Percentiles rank a stretch among this genome's conserved stretches.
These are phyloP conservation scores for Schizosaccharomyces octosporus DNA, from an alignment of 805 yeast genomes.

Conservation along the genomic window DNA sequence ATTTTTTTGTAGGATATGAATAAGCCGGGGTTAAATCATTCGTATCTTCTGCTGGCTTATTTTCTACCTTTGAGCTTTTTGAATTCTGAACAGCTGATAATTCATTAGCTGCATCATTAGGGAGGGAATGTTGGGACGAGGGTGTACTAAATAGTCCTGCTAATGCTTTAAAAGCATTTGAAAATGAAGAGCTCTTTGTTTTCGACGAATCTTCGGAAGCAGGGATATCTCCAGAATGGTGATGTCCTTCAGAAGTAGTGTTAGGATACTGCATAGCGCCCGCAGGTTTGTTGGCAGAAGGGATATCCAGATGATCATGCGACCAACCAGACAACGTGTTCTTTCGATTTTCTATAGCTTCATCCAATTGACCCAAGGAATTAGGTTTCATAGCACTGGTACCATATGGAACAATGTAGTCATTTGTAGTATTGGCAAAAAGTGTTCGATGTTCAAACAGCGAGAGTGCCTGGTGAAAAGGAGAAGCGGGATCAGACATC, in stretches of 20 bases:
- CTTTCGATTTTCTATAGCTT: background rate
- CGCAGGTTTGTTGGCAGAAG: too few species aligned
- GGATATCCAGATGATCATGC: too few species aligned
- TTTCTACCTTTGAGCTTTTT: too few species aligned
- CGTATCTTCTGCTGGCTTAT: too few species aligned
- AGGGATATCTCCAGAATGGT: too few species aligned
- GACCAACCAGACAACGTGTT: too few species aligned
- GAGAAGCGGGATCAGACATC: slow-evolving; percentile 36
- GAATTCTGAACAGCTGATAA: too few species aligned
- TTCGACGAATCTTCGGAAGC: background rate
- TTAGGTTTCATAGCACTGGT: slow-evolving; percentile 24
- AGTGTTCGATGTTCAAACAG: slow-evolving; percentile 47
- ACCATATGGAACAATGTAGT: slow-evolving; percentile 85
- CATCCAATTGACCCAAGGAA: slow-evolving; percentile 11
- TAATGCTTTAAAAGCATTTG: background rate
- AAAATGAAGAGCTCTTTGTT: background rate
- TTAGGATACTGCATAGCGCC: too few species aligned
- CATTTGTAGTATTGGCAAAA: slow-evolving; percentile 76
- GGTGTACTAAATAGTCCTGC: background rate
- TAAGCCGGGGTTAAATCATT: too few species aligned
- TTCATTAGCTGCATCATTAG: background rate
- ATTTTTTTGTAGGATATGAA: background rate
- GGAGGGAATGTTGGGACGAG: background rate
- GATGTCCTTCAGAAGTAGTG: too few species aligned
- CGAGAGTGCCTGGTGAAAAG: slow-evolving; percentile 39